These are phyloP conservation scores for Pleurotus citrinopileatus DNA, from an alignment of 768 basidiomycete genomes.

Conservation along the genomic window DNA sequence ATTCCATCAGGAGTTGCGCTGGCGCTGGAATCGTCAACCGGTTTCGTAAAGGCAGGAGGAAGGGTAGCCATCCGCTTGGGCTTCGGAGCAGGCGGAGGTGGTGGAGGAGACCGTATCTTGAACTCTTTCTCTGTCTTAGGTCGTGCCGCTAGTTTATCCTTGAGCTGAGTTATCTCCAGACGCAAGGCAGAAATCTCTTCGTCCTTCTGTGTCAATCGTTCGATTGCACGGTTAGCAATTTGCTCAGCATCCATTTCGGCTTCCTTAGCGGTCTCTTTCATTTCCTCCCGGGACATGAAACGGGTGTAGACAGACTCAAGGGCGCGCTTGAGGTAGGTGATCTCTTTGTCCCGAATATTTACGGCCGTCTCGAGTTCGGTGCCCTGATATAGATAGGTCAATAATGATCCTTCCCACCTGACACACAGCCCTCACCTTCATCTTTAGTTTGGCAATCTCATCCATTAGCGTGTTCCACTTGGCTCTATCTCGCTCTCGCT, in stretches of 20 bases:
- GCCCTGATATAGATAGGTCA: no score
- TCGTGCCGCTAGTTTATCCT: conserved; percentile 46
- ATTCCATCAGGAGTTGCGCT: neutral
- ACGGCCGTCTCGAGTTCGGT: conserved; percentile 47
- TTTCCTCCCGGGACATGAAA: conserved; percentile 60
- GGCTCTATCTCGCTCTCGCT: conserved; percentile 69
- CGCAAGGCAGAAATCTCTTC: conserved; percentile 55
- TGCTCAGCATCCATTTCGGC: conserved; percentile 61
- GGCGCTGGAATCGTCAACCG: neutral
- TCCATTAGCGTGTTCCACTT: conserved; percentile 73
- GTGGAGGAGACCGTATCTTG: conserved; percentile 64
- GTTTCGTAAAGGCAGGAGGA: neutral
- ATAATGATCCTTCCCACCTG: no score
- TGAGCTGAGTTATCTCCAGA: conserved; percentile 47
- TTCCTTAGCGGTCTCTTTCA: conserved; percentile 39
- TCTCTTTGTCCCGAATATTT: conserved; percentile 66
- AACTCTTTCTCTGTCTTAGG: conserved; percentile 69
- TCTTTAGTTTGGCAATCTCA: conserved; percentile 70
- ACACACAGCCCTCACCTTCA: conserved; percentile 44
- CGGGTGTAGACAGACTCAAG: conserved; percentile 84
- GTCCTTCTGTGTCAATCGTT: conserved; percentile 66
- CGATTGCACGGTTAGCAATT: conserved; percentile 71
- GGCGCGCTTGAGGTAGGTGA: conserved; percentile 76
- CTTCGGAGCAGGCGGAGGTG: conserved; percentile 48
- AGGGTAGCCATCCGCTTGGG: conserved; percentile 24